Percentiles rank a stretch among this genome's conserved stretches.
Evolutionary conservation across 805 yeast species (phyloP).

Genomic region (Jamesozyma hellenica): DNA sequence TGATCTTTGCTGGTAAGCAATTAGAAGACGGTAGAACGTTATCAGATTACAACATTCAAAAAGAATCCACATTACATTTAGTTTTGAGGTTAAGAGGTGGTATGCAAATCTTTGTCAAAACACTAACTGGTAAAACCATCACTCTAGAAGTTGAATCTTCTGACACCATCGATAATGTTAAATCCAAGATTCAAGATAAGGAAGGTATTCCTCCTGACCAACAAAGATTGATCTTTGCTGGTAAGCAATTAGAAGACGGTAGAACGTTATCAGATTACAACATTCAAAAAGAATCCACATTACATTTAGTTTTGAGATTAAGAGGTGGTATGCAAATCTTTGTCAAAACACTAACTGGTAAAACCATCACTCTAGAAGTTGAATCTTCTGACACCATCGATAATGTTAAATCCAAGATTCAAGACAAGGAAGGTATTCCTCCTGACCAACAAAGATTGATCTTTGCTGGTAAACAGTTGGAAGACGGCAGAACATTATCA

Average conservation of each 20-base stretch:
- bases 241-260: conserved; percentile 94
- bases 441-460: conserved; percentile 94
- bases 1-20: conserved; percentile 94
- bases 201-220: conserved; percentile 97
- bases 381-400: conserved; percentile 94
- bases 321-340: conserved; percentile 89
- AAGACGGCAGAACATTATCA: conserved; percentile 89
- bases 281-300: conserved; percentile 88
- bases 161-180: conserved; percentile 91
- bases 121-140: conserved; percentile 83
- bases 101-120: conserved; percentile 88
- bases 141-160: conserved; percentile 83
- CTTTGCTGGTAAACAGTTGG: conserved; percentile 93
- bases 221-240: conserved; percentile 90
- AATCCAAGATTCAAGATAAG: conserved; percentile 91
- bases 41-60: conserved; percentile 91
- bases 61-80: conserved; percentile 80
- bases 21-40: conserved; percentile 92
- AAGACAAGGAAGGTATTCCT: conserved; percentile 94
- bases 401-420: conserved; percentile 90
- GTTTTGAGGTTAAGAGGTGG: conserved; percentile 81
- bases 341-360: conserved; percentile 83
- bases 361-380: conserved; percentile 76
- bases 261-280: conserved; percentile 90
- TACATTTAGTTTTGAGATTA: conserved; percentile 75